A percentile compares a stretch with the other conserved stretches of the same genome.
Evolutionary conservation across 352 stramenopile species (phyloP).

Genomic region (Paralagenidium karlingii): DNA sequence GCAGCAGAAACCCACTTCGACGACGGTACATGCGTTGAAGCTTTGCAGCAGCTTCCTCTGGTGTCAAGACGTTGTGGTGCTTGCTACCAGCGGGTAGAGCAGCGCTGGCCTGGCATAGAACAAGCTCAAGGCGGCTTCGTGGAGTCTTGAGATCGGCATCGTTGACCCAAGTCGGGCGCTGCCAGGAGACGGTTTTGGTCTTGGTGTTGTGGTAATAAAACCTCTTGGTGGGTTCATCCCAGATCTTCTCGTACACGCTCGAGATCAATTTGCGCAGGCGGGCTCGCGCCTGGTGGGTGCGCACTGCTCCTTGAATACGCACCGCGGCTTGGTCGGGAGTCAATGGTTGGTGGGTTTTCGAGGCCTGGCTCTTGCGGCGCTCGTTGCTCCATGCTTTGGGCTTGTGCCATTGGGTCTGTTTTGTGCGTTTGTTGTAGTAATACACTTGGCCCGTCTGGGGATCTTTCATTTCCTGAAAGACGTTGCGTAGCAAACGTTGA

Average conservation of each 20-base stretch:
- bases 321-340: constrained; percentile 9
- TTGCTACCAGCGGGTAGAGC: too few species aligned
- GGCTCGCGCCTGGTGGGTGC: constrained; percentile 26
- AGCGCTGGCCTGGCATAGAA: too few species aligned
- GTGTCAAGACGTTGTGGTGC: too few species aligned
- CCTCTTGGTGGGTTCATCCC: constrained; percentile 20
- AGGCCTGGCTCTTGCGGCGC: not conserved
- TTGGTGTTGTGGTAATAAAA: constrained; percentile 79
- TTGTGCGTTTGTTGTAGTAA: constrained; percentile 70
- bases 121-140: constrained; percentile 15
- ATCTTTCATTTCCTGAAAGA: constrained; percentile 51
- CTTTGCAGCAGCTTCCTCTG: constrained; percentile 27
- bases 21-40: constrained; percentile 41
- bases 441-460: constrained; percentile 45
- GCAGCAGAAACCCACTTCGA: constrained; percentile 21
- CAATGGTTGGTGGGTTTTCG: constrained; percentile 1
- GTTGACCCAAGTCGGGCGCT: constrained; percentile 44
- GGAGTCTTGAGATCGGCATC: constrained; percentile 51
- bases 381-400: constrained; percentile 24
- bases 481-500: constrained; percentile 30
- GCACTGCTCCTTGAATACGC: constrained; percentile 42
- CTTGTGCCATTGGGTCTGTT: constrained; percentile 56
- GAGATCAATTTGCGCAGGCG: constrained; percentile 47
- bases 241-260: constrained; percentile 74
- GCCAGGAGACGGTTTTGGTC: constrained; percentile 56